phyloP scores from a whole-genome alignment of 1,139 yeast species.

The Entelexis paramagnoliae region DNA sequence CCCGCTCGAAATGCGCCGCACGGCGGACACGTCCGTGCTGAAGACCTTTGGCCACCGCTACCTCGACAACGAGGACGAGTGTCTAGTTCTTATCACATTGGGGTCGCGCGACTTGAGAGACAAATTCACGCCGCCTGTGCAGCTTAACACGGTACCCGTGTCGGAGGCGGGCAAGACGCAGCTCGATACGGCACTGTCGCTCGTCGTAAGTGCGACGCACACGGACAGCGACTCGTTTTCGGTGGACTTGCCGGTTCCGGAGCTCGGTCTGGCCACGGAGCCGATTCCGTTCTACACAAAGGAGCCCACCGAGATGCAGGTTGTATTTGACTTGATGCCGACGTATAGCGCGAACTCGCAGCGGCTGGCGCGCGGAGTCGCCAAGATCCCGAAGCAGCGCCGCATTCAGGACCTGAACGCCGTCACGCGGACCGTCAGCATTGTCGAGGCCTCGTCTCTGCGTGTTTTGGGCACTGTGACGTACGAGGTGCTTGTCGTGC shows the following conservation, averaged over 20 bases:
- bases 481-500: slow-evolving; percentile 65
- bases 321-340: slow-evolving; percentile 86
- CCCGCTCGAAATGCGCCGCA: slow-evolving; percentile 6
- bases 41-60: slow-evolving; percentile 84
- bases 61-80: slow-evolving; percentile 40
- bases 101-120: slow-evolving; percentile 73
- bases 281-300: slow-evolving; percentile 67
- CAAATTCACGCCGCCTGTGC: slow-evolving; percentile 49
- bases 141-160: slow-evolving; percentile 61
- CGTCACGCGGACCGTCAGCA: slow-evolving; percentile 56
- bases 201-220: slow-evolving; percentile 50
- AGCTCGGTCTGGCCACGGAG: slow-evolving; percentile 68
- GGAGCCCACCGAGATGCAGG: slow-evolving; percentile 42
- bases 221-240: slow-evolving; percentile 46
- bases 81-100: slow-evolving; percentile 63
- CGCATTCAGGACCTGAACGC: slow-evolving; percentile 41
- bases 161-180: slow-evolving; percentile 71
- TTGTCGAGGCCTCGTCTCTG: slow-evolving; percentile 58
- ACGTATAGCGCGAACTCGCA: slow-evolving; percentile 58
- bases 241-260: slow-evolving; percentile 76
- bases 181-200: slow-evolving; percentile 76
- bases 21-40: slow-evolving; percentile 29
- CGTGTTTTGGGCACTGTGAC: slow-evolving; percentile 68
- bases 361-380: slow-evolving; percentile 73
- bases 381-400: slow-evolving; percentile 42